A percentile compares a stretch with the other conserved stretches of the same genome.
Conservation (phyloP, 768 basidiomycete species). For the Boletus vinaceobasis region DNA sequence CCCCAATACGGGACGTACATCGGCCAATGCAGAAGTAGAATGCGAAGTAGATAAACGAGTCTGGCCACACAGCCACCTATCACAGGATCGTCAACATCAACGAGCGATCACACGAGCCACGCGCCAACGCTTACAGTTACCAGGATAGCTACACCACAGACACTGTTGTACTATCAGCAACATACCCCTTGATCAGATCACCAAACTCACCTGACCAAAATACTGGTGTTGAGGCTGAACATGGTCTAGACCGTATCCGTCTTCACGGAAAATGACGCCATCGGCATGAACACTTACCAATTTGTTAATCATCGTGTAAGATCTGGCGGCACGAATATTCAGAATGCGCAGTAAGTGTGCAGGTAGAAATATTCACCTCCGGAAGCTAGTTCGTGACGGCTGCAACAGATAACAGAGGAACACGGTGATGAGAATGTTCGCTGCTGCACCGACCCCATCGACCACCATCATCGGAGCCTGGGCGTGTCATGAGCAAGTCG, state of each 20-base stretch:
- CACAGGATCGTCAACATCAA: not conserved
- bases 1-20: constrained; percentile 35
- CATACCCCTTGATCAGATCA: too few species aligned
- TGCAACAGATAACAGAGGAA: constrained; percentile 48
- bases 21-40: constrained; percentile 66
- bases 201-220: constrained; percentile 25
- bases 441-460: constrained; percentile 50
- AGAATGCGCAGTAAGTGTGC: not conserved
- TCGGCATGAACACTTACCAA: constrained; percentile 23
- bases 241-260: constrained; percentile 35
- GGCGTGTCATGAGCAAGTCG: not conserved
- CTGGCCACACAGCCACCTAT: constrained; percentile 48
- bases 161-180: constrained; percentile 20
- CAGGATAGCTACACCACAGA: constrained; percentile 58
- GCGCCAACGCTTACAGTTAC: constrained; percentile 39
- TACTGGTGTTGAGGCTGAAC: constrained; percentile 48
- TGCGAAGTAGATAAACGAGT: constrained; percentile 58
- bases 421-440: constrained; percentile 52
- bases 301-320: constrained; percentile 54
- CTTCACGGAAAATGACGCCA: not conserved
- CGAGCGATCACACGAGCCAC: not conserved
- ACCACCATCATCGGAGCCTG: constrained; percentile 48
- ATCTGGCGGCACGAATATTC: constrained; percentile 20
- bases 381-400: constrained; percentile 51
- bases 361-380: constrained; percentile 28